Base-by-base conservation (phyloP, 495 filamentous ascomycete species). In the Penicillium dipodomyicola region DNA sequence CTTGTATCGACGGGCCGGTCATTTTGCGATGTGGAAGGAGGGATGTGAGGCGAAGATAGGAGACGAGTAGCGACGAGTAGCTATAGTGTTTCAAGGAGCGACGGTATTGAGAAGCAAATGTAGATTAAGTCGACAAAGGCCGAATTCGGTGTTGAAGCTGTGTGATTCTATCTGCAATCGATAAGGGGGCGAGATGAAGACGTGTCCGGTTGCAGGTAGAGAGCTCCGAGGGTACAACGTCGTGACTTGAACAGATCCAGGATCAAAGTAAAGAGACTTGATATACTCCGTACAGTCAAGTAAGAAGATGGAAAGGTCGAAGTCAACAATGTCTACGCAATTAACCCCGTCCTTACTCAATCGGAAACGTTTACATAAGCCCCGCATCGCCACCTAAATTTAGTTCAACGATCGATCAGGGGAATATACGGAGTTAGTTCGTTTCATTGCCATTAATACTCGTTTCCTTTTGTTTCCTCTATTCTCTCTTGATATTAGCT, bases 1-100 rank as follows among this genome's bases (percentile, higher is more conserved):
- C 94, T 80, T 98, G 95, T 73, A 97, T 96, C 42, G 91, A 91
- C 19, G 83, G 80, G 44, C 80, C 78, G 53, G 74, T 70, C 83
- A 85, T 86, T 56, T 49, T 71, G 64, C 44, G 30, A 27, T 44
- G 17, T 11, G 44, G 54, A 40, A 17, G 25, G 14, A 22, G 46
- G 15, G 35, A 37, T 40, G n/a, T 57, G 42, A 44, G 20, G 4
- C 1, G 33, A 39, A 10, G 10, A 29, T 23, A 22, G 29, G 49
- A 52, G 39, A n/a, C 3, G 20, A 40, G 23, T 23, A 19, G 14
- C 15, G 39, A n/a, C 3, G 20, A 40, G 23, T 23, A 19, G 14
- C 15, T 56, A 22, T 40, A 32, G 49, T 59, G 39, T 39, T 35
- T 51, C 37, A 56, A 56, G 30, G 30, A 19, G 46, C 32, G 40